These are phyloP conservation scores for Solioccasus polychromus DNA, from an alignment of 768 basidiomycete genomes.

Conservation along the genomic window DNA sequence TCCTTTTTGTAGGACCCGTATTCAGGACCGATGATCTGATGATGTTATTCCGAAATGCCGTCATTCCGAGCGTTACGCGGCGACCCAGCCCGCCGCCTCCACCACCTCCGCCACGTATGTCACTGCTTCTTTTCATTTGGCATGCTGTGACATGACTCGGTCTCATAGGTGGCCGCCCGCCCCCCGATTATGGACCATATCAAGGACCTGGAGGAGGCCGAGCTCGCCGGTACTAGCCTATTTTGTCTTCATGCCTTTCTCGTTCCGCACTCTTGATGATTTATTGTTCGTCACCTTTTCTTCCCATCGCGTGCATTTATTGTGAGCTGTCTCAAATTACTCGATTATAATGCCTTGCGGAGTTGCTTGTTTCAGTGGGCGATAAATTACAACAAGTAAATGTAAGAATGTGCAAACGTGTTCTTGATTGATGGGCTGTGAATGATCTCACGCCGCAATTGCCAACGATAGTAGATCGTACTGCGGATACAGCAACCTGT, in stretches of 20 bases:
- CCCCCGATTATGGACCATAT: conserved; percentile 85
- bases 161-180: conserved; percentile 60
- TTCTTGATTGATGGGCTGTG: background rate
- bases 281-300: conserved; percentile 11
- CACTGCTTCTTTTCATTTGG: conserved; percentile 1
- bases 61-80: conserved; percentile 61
- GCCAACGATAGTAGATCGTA: too few species aligned
- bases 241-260: background rate
- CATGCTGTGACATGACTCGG: conserved; percentile 5
- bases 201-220: conserved; percentile 61
- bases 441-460: too few species aligned
- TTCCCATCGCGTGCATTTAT: background rate
- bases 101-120: conserved; percentile 43
- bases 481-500: background rate
- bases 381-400: too few species aligned
- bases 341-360: background rate
- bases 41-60: conserved; percentile 77
- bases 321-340: background rate
- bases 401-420: background rate
- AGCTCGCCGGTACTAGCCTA: conserved; percentile 39
- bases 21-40: conserved; percentile 90
- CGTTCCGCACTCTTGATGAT: conserved; percentile 16
- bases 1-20: conserved; percentile 62
- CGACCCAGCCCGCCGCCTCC: conserved; percentile 60
- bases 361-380: background rate